Evolutionary conservation across 2,329 filamentous ascomycete species (phyloP), one percentile per base, ranked within the genome.

Genomic region (Conoideocrella luteorostrata): DNA sequence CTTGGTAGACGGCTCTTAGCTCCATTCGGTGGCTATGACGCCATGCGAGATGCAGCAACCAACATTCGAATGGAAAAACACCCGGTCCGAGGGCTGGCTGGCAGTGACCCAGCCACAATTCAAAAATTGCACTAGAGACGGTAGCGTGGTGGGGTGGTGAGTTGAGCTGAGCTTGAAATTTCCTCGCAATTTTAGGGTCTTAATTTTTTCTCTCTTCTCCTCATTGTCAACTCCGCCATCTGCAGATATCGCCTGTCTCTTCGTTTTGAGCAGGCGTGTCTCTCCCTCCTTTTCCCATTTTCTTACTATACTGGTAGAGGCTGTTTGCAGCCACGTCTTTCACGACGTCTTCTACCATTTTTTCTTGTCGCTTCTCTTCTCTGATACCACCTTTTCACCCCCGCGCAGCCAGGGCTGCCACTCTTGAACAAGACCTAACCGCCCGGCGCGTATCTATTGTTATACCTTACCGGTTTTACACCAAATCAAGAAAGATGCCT

Each of bases 401-500:
- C 60, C 62, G 70, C 69, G 80, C 80, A 83, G 80, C 80, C 72
- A 78, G 81, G 70, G 73, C 80, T 84, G 80, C 78, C 53, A 71
- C 77, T 73, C 56, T 64, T 61, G 59, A 67, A 64, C 62, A 64
- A 62, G 57, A 68, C 71, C 69, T 69, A 59, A 62, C 65, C 63
- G 68, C 75, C 70, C 69, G 70, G 63, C 69, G 72, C 65, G 71
- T 69, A 64, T 67, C 67, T 60, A 54, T 74, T 57, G 62, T 61
- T 56, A 66, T 70, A 65, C 66, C 71, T 54, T 70, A 65, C 61
- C 71, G 77, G 60, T 66, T 62, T 55, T 82, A 81, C 74, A 72
- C 74, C 60, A 78, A 75, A 62, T 82, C 77, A 66, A 74, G 69
- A 66, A 75, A 80, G 66, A 98, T 98, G 93, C 77, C 88, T 71